A percentile compares a stretch with the other conserved stretches of the same genome.
Conservation (phyloP, 192 early-diverging fungal genomes). For the Coemansia javaensis region DNA sequence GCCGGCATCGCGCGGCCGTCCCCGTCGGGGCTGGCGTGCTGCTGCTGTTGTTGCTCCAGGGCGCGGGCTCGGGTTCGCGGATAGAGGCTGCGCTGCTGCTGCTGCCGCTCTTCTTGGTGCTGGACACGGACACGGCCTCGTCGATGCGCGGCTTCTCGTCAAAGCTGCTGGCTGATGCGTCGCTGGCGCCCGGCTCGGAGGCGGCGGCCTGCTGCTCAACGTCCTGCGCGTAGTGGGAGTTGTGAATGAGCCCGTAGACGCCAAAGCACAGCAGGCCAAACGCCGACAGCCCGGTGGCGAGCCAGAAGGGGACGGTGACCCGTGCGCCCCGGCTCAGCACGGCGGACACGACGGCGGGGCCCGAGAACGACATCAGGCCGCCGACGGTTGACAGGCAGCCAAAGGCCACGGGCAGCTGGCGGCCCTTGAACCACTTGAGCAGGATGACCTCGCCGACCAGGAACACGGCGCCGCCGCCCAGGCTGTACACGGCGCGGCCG, state of each 20-base stretch:
- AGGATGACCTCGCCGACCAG: constrained; percentile 52
- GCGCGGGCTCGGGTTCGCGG: no score
- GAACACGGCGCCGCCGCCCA: constrained; percentile 46
- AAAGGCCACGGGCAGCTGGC: constrained; percentile 43
- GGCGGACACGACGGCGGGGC: constrained; percentile 35
- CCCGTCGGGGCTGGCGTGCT: neutral
- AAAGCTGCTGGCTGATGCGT: no score
- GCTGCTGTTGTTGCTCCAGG: constrained; percentile 4
- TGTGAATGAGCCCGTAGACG: constrained; percentile 51
- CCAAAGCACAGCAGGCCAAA: constrained; percentile 49
- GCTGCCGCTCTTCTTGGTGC: neutral
- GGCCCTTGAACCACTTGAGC: constrained; percentile 51
- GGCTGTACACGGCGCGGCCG: constrained; percentile 49
- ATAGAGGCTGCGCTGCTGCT: neutral
- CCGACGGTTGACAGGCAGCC: constrained; percentile 42
- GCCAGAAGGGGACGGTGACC: constrained; percentile 46
- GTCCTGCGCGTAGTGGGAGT: constrained; percentile 36
- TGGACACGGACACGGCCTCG: neutral
- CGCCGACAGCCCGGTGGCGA: constrained; percentile 53
- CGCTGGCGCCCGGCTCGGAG: no score
- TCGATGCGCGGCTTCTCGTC: neutral
- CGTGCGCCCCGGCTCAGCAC: constrained; percentile 32
- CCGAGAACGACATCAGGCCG: constrained; percentile 42
- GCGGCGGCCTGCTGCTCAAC: constrained; percentile 8
- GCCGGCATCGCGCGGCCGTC: neutral